Percentiles rank a stretch among this genome's conserved stretches.
These are phyloP conservation scores for Fraxinus floribunda DNA, from an alignment of 305 asterid genomes.

Conservation along the genomic window DNA sequence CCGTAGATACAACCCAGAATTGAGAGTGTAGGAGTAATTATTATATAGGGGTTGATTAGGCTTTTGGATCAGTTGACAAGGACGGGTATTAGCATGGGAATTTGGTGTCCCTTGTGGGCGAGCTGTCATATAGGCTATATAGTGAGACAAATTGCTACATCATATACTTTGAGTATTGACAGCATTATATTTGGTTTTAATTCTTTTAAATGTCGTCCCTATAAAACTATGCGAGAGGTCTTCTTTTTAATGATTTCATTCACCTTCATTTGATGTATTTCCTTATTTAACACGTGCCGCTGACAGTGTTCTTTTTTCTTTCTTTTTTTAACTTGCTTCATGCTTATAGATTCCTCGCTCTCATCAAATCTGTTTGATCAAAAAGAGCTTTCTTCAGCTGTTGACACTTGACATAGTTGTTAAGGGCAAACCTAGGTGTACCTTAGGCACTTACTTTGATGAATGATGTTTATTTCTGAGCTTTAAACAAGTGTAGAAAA, in stretches of 20 bases:
- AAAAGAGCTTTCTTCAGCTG: not conserved
- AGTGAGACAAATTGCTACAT: not conserved
- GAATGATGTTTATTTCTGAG: not conserved
- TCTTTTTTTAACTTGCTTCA: not conserved
- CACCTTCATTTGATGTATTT: not conserved
- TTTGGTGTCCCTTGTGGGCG: not conserved
- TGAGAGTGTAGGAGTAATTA: not conserved
- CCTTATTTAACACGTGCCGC: not conserved
- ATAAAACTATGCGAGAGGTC: not conserved
- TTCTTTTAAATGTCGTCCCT: not conserved
- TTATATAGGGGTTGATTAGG: not conserved
- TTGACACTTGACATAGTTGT: not conserved
- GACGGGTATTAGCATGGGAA: not conserved
- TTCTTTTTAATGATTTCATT: not conserved
- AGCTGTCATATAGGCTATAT: not conserved
- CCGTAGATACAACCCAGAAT: not conserved
- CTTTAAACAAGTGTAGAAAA: not conserved
- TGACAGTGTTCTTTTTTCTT: not conserved
- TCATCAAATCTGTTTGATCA: not conserved
- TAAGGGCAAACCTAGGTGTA: not conserved
- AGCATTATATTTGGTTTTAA: not conserved
- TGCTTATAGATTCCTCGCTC: not conserved
- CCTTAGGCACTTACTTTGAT: not conserved
- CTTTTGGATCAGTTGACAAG: not conserved
- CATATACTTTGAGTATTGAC: not conserved